Conservation (phyloP, 2,329 filamentous ascomycete genomes). For the Ascochyta viciae-villosae region DNA sequence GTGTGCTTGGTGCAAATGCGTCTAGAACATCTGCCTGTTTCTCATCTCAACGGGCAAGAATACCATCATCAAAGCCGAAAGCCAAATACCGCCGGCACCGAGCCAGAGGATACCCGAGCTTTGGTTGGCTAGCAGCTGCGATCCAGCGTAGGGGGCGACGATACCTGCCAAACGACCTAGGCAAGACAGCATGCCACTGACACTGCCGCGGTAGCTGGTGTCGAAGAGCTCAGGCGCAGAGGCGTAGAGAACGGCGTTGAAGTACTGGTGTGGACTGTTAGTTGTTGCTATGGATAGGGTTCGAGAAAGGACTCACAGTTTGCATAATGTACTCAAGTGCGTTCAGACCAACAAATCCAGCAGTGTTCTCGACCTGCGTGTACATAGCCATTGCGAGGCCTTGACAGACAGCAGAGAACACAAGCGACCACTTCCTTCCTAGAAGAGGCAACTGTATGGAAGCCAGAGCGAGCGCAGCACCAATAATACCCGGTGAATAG, state of each 20-base stretch:
- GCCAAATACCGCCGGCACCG: constrained; percentile 40
- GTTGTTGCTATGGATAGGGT: background rate
- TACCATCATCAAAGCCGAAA: constrained; percentile 37
- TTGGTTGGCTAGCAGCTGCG: constrained; percentile 26
- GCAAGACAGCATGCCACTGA: constrained; percentile 40
- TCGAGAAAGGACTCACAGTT: constrained; percentile 23
- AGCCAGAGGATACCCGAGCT: constrained; percentile 41
- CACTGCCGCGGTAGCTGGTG: constrained; percentile 38
- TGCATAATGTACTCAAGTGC: constrained; percentile 45
- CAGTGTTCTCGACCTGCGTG: constrained; percentile 35
- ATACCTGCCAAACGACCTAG: constrained; percentile 39
- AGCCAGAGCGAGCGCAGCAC: constrained; percentile 30
- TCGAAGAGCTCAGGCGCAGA: constrained; percentile 41
- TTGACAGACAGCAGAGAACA: constrained; percentile 37
- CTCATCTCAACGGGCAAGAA: constrained; percentile 42
- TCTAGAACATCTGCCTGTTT: constrained; percentile 40
- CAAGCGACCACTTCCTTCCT: constrained; percentile 39
- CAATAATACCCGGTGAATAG: constrained; percentile 38
- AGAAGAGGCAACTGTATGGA: constrained; percentile 38
- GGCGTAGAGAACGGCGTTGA: constrained; percentile 40
- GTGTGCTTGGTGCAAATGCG: background rate
- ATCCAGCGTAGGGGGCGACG: constrained; percentile 39
- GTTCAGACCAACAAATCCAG: constrained; percentile 38
- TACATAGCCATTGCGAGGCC: constrained; percentile 43
- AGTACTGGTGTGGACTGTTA: constrained; percentile 23